Base-by-base conservation (phyloP, 1,284 basidiomycete species). In the Tremellales sp. region DNA sequence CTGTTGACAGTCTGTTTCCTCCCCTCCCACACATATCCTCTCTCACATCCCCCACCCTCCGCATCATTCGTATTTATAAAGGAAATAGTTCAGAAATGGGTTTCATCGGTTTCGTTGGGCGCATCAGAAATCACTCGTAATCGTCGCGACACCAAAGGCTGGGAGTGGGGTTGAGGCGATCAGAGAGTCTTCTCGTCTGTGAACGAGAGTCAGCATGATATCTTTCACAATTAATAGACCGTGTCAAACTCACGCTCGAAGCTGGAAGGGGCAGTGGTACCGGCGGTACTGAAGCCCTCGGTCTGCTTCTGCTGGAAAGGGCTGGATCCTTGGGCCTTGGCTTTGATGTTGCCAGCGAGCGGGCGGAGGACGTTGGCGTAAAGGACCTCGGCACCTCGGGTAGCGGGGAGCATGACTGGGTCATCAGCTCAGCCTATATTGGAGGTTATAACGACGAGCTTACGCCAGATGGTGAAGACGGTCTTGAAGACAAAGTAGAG, bases 401-500 rank as follows among this genome's bases (percentile, higher is more conserved):
- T 68, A 46, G 64, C 64, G 48, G 72, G 69, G 61, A 74, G 72
- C 61, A 66, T 65, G 56, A 70, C 66, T 70, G 40, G 15, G 8
- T 39, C 36, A 39, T 39, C 13, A 39, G 36, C 36, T 39, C 11
- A 39, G 36, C 12, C 24, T 13, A 3, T 15, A 43, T 3, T 2
- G 23, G 8, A 17, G 26, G 39, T 51, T 19, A 17, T 23, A 29
- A 29, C n/a, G n/a, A n/a, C n/a, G 45, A 8, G 68, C 70, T 61
- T 49, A 72, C 70, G 72, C 87, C 87, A 93, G 66, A 92, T 76
- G 72, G 89, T 84, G 79, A 90, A 89, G 56, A 85, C 52, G 48
- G 85, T 87, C 85, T 93, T 93, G 80, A 89, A 82, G 45, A 86
- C 83, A 69, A 85, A 94, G 75, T 92, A 93, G 85, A 89, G 65